Conservation (phyloP, 306 rosid genomes). For the Vachellia collinsii region DNA sequence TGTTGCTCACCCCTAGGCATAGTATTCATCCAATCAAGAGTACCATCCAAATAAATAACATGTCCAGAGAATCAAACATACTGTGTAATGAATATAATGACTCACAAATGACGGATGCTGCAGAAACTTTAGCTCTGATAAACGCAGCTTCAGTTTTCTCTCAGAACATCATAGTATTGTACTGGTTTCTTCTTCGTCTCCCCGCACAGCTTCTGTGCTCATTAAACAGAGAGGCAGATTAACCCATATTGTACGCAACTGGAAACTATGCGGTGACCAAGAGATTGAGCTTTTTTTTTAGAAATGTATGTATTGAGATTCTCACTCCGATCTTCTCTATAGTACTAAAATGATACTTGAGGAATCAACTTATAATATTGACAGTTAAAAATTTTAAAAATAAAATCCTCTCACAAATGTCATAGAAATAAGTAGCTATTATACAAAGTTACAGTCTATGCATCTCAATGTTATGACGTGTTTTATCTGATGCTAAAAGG, state of each 20-base stretch:
- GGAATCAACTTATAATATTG: background rate
- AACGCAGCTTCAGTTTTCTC: slow-evolving; percentile 38
- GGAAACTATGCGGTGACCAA: background rate
- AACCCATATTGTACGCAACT: background rate
- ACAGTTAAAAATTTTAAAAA: background rate
- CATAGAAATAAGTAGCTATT: background rate
- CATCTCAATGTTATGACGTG: background rate
- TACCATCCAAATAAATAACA: slow-evolving; percentile 25
- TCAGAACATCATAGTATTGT: slow-evolving; percentile 68
- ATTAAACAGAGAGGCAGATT: slow-evolving; percentile 22
- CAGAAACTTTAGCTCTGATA: slow-evolving; percentile 21
- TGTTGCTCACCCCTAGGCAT: too few relatives aligned
- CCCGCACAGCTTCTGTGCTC: slow-evolving; percentile 62
- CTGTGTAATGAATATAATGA: background rate
- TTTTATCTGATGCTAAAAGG: background rate
- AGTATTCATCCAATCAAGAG: background rate
- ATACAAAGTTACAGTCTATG: background rate
- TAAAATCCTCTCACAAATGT: background rate
- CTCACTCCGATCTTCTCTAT: background rate
- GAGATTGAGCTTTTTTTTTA: background rate
- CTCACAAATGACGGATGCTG: slow-evolving; percentile 21
- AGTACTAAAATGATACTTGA: background rate
- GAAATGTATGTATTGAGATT: background rate
- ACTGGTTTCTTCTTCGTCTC: slow-evolving; percentile 64
- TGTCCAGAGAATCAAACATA: slow-evolving; percentile 14